Base-by-base conservation (phyloP, 805 yeast species). In the Starmerella roubikii region DNA sequence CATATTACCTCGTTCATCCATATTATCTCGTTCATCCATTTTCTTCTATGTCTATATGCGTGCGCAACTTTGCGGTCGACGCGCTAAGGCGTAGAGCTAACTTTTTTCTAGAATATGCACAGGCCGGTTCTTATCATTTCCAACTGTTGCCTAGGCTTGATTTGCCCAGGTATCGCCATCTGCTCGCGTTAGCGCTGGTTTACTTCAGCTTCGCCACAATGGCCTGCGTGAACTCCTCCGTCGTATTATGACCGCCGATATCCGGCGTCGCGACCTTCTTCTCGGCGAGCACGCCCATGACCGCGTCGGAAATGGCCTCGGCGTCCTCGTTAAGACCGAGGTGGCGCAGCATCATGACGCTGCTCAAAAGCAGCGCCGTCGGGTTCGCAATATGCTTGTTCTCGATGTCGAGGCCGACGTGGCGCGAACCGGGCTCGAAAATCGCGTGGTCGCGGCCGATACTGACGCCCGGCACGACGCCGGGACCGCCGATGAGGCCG, bases 351-450 rank as follows among this genome's bases (percentile, higher is more conserved):
- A 88, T 64, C 79, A 88, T 76, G 48, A 86, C 67, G 33, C 94
- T 74, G 44, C 95, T 83, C 57, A 91, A 71, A 56, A 88, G 80
- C 88, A 88, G 80, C 53, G 95, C 97, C 46, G 96, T 83, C 61
- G 98, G 98, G 76, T 88, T 88, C 50, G 97, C 97, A 49, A 83
- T 72, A 71, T 84, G 81, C 66, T 82, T 74, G 59, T 94, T 96
- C 71, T 82, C 72, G 62, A 91, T 82, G 65, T 88, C 96, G 55
- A 88, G 72, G 66, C 97, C 97, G 57, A 86, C 97, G 70, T 86
- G 97, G 74, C 98, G 82, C 69, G 96, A 86, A 67, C 97, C 98
- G 56, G 98, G 97, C 72, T 88, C 98, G 65, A 91, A 88, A 46
- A 88, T 93, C 41, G 97, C 97, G 63, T 79, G 78, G 56, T 88